phyloP scores from a whole-genome alignment of 176 grass and related monocot genomes.

The Aechmea fasciata region DNA sequence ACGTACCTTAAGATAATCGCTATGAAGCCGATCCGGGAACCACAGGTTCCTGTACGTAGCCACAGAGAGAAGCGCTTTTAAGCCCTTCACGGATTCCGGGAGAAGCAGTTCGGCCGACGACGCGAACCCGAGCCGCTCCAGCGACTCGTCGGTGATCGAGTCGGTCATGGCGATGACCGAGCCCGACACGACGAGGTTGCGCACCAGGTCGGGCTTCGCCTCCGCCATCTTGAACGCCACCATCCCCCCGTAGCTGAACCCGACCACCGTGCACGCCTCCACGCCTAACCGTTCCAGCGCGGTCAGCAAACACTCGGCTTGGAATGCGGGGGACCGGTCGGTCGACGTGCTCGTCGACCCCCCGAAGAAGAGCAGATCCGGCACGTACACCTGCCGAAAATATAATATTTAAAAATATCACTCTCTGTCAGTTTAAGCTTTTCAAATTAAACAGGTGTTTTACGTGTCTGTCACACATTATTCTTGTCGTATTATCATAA shows the following conservation, averaged over 20 bases:
- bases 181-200: constrained; percentile 60
- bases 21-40: constrained; percentile 61
- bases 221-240: constrained; percentile 92
- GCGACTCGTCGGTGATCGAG: constrained; percentile 41
- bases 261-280: constrained; percentile 55
- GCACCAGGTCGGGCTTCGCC: constrained; percentile 50
- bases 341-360: constrained; percentile 44
- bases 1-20: constrained; percentile 72
- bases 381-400: constrained; percentile 56
- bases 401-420: no score
- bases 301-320: constrained; percentile 53
- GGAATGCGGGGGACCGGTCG: constrained; percentile 56
- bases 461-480: no score
- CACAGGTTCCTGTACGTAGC: constrained; percentile 51
- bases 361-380: constrained; percentile 86
- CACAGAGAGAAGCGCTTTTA: constrained; percentile 72
- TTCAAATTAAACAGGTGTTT: no score
- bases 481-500: no score
- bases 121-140: constrained; percentile 51
- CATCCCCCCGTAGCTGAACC: constrained; percentile 96
- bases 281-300: constrained; percentile 53
- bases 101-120: constrained; percentile 69
- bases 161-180: constrained; percentile 82
- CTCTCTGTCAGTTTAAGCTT: no score
- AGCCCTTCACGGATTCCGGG: constrained; percentile 68